phyloP scores from a whole-genome alignment of 2,329 filamentous ascomycete species.

The Phoma herbarum region DNA sequence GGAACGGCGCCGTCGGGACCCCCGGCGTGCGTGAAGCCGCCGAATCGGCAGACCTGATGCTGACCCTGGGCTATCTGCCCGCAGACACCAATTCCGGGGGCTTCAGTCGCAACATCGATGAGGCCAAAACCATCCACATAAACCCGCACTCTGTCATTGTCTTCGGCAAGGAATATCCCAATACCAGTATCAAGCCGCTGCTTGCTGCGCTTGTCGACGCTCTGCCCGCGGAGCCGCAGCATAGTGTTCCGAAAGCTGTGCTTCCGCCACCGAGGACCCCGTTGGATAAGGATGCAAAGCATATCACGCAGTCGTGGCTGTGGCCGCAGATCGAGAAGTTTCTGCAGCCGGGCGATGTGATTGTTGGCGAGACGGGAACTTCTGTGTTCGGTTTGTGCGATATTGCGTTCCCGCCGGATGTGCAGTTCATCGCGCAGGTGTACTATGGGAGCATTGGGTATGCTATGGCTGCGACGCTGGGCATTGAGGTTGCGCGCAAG shows the following conservation, averaged over 20 bases:
- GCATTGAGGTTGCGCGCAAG: slow-evolving; percentile 58
- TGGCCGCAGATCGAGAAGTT: slow-evolving; percentile 54
- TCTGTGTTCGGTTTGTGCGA: slow-evolving; percentile 52
- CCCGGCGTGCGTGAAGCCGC: slow-evolving; percentile 51
- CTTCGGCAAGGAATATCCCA: slow-evolving; percentile 43
- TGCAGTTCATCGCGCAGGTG: slow-evolving; percentile 51
- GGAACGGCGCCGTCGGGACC: slow-evolving; percentile 52
- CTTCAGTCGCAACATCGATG: slow-evolving; percentile 50
- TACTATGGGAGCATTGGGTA: slow-evolving; percentile 58
- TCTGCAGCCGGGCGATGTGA: slow-evolving; percentile 49
- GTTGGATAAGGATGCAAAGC: slow-evolving; percentile 46
- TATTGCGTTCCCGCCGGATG: slow-evolving; percentile 38
- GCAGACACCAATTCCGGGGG: slow-evolving; percentile 55
- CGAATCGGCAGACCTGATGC: slow-evolving; percentile 47
- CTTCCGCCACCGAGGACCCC: slow-evolving; percentile 40
- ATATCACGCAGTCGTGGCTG: slow-evolving; percentile 55
- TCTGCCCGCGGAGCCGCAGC: slow-evolving; percentile 35
- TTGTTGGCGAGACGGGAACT: slow-evolving; percentile 56
- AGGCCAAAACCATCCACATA: slow-evolving; percentile 46
- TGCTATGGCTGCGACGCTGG: slow-evolving; percentile 54
- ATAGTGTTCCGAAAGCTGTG: slow-evolving; percentile 35
- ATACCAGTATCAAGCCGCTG: slow-evolving; percentile 51
- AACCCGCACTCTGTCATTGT: slow-evolving; percentile 51
- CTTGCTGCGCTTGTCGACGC: slow-evolving; percentile 40
- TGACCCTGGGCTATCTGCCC: slow-evolving; percentile 53